These are phyloP conservation scores for Phytophthora melonis DNA, from an alignment of 352 stramenopile genomes.

Conservation along the genomic window DNA sequence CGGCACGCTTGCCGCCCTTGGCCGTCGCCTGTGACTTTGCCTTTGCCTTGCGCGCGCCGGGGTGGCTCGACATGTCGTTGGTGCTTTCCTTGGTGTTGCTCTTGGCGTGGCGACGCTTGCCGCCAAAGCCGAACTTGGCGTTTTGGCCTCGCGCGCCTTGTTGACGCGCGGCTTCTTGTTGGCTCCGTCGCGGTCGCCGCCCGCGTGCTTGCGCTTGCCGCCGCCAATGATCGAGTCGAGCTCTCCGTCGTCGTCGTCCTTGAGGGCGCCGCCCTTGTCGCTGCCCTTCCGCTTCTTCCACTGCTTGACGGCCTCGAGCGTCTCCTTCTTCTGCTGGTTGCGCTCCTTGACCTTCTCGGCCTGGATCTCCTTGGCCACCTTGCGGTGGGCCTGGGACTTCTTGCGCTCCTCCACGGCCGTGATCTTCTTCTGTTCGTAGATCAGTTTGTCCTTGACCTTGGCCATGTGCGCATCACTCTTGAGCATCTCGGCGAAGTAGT, in stretches of 20 bases:
- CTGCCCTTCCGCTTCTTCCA: constrained; percentile 90
- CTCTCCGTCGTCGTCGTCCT: constrained; percentile 72
- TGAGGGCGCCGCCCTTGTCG: constrained; percentile 64
- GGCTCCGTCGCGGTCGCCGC: constrained; percentile 58
- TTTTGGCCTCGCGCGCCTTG: constrained; percentile 73
- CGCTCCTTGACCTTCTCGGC: constrained; percentile 87
- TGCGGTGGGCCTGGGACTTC: constrained; percentile 96
- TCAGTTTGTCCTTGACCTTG: constrained; percentile 98
- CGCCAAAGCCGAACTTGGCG: constrained; percentile 89
- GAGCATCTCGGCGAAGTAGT: constrained; percentile 99
- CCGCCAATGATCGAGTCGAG: constrained; percentile 70
- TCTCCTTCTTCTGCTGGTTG: constrained; percentile 89
- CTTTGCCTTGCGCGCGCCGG: constrained; percentile 49
- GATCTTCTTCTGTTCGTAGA: constrained; percentile 99
- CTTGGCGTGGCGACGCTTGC: constrained; percentile 80
- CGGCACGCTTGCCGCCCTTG: constrained; percentile 65
- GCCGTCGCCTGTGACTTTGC: constrained; percentile 51
- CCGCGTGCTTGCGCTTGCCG: constrained; percentile 60
- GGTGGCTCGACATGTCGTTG: constrained; percentile 82
- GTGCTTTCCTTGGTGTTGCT: constrained; percentile 85
- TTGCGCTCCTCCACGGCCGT: constrained; percentile 98
- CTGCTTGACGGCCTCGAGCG: constrained; percentile 87
- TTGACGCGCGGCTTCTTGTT: constrained; percentile 81
- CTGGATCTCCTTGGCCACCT: constrained; percentile 96
- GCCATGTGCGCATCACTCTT: constrained; percentile 98